A percentile compares a stretch with the other conserved stretches of the same genome.
Evolutionary conservation across 2,329 filamentous ascomycete species (phyloP).

Genomic region (Alternaria incomplexa): DNA sequence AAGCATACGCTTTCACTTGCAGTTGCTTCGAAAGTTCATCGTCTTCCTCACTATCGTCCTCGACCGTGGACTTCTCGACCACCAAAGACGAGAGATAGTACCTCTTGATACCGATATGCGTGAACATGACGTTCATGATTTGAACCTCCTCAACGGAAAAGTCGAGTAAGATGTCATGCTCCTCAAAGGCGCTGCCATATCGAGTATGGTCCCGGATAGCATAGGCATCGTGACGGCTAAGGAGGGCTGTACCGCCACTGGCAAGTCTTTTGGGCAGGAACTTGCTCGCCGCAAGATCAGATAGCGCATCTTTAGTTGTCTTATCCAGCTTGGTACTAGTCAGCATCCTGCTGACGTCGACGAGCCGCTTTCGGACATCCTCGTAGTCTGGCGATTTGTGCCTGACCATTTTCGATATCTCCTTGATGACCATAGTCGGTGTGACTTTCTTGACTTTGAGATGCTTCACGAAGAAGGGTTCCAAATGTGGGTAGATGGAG

Average conservation of each 20-base stretch:
- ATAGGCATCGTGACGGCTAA: constrained; percentile 18
- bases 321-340: constrained; percentile 5
- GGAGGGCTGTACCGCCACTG: constrained; percentile 5
- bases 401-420: constrained; percentile 16
- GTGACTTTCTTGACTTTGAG: constrained; percentile 21
- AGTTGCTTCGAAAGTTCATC: constrained; percentile 8
- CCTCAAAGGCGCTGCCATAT: constrained; percentile 15
- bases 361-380: constrained; percentile 10
- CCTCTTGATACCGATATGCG: constrained; percentile 7
- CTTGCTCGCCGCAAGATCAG: constrained; percentile 11
- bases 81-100: constrained; percentile 25
- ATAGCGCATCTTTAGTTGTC: constrained; percentile 5
- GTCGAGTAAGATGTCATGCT: constrained; percentile 14
- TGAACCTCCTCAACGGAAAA: constrained; percentile 22
- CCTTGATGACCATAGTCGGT: constrained; percentile 19
- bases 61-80: constrained; percentile 15
- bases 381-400: constrained; percentile 5
- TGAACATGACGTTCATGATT: constrained; percentile 20
- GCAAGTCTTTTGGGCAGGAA: constrained; percentile 17
- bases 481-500: constrained; percentile 9
- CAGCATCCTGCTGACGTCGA: constrained; percentile 22
- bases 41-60: constrained; percentile 4
- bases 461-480: constrained; percentile 3
- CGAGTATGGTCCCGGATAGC: constrained; percentile 22
- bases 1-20: constrained; percentile 21